Evolutionary conservation across 2,329 filamentous ascomycete genomes (phyloP).

Genomic region (Xylaria multiplex): DNA sequence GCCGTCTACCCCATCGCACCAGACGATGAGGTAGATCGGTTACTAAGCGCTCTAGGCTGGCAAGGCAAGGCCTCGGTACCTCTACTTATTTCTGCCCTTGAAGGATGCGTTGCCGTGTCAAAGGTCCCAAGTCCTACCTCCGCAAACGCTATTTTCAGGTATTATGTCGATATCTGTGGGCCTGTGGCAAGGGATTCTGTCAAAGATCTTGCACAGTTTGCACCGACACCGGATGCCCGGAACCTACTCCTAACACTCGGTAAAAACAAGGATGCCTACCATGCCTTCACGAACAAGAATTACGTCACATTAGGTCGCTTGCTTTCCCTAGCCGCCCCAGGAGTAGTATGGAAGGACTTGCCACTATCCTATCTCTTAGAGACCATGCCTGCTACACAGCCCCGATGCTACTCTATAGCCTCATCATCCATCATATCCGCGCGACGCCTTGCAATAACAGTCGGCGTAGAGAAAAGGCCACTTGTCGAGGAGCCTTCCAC

Average conservation of each 20-base stretch:
- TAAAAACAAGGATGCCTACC: conserved; percentile 3
- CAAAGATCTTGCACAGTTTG: conserved; percentile 13
- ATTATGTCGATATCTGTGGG: conserved; percentile 8
- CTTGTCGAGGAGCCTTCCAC: conserved; percentile 1
- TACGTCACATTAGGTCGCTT: conserved; percentile 10
- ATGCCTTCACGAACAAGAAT: conserved; percentile 5
- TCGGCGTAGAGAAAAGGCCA: conserved; percentile 7
- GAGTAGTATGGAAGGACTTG: conserved; percentile 13
- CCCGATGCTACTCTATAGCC: conserved; percentile 10
- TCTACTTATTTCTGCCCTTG: neutral
- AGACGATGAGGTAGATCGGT: neutral
- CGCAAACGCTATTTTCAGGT: conserved; percentile 3
- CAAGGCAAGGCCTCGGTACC: conserved; percentile 2
- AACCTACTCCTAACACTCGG: conserved; percentile 1
- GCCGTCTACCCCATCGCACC: conserved; percentile 13
- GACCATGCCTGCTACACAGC: neutral
- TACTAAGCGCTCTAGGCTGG: conserved; percentile 6
- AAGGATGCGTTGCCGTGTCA: neutral
- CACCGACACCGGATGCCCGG: conserved; percentile 9
- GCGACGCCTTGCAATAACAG: conserved; percentile 5
- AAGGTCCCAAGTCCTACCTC: conserved; percentile 11
- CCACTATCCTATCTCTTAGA: conserved; percentile 16
- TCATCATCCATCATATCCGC: conserved; percentile 10
- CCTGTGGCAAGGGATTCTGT: conserved; percentile 10
- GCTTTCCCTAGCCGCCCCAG: conserved; percentile 3